A percentile compares a stretch with the other conserved stretches of the same genome.
phyloP scores from a whole-genome alignment of 2,329 filamentous ascomycete species.

The Alternaria sp. region DNA sequence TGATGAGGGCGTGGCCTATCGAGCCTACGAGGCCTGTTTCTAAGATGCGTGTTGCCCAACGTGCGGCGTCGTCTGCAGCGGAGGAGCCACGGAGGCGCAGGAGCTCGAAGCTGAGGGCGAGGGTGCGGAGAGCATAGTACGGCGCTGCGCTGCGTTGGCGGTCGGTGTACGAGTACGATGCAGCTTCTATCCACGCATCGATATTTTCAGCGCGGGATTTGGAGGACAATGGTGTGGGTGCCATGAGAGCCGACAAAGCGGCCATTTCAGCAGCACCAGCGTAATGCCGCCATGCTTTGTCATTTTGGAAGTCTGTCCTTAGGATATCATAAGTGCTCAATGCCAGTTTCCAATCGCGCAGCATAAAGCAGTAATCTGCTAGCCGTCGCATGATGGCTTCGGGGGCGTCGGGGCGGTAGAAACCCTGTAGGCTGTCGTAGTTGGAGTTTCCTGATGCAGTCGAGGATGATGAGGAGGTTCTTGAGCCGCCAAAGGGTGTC shows the following conservation, averaged over 20 bases:
- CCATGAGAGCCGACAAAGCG: conserved; percentile 80
- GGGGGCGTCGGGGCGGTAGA: conserved; percentile 81
- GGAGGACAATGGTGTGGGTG: conserved; percentile 72
- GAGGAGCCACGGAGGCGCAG: conserved; percentile 79
- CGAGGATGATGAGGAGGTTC: conserved; percentile 62
- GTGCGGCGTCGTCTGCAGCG: conserved; percentile 83
- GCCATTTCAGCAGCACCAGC: conserved; percentile 96
- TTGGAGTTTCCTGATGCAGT: conserved; percentile 65
- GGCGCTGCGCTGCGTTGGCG: conserved; percentile 72
- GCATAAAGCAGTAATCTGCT: conserved; percentile 95
- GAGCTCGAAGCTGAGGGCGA: conserved; percentile 80
- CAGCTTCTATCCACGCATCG: conserved; percentile 86
- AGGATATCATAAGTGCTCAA: conserved; percentile 91
- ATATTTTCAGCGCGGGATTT: conserved; percentile 82
- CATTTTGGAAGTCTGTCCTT: conserved; percentile 85
- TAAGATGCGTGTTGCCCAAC: conserved; percentile 81
- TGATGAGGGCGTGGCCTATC: conserved; percentile 81
- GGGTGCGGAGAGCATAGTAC: conserved; percentile 79
- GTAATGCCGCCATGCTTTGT: conserved; percentile 96
- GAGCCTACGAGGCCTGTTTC: conserved; percentile 74
- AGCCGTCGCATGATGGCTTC: conserved; percentile 93
- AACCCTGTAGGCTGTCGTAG: conserved; percentile 79
- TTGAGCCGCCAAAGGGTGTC: conserved; percentile 77
- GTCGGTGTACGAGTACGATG: conserved; percentile 90
- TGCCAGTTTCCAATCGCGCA: conserved; percentile 93